These are phyloP conservation scores for Cryptococcus depauperatus DNA, from an alignment of 1,284 basidiomycete species.

Conservation along the genomic window DNA sequence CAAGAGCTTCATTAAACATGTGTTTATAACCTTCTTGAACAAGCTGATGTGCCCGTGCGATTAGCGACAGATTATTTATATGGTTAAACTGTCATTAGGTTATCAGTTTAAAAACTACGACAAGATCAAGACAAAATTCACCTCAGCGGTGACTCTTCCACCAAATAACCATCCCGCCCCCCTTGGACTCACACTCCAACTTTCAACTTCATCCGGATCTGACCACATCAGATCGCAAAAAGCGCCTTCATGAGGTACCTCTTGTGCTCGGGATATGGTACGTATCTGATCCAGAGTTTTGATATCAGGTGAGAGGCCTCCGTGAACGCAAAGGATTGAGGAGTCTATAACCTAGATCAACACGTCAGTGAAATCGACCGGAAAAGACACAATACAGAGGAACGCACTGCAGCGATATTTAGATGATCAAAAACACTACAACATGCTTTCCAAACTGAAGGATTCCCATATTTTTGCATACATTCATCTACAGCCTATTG, in stretches of 20 bases:
- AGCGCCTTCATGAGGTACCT: constrained; percentile 95
- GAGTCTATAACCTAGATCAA: constrained; percentile 76
- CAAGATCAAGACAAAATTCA: constrained; percentile 34
- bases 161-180: constrained; percentile 98
- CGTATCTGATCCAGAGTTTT: constrained; percentile 86
- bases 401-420: constrained; percentile 81
- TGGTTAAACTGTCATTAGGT: constrained; percentile 67
- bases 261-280: constrained; percentile 81
- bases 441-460: constrained; percentile 90
- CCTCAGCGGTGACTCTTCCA: constrained; percentile 73
- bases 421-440: constrained; percentile 92
- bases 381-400: neutral
- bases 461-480: constrained; percentile 90
- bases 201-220: constrained; percentile 90
- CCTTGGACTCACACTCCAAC: constrained; percentile 89
- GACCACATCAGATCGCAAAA: constrained; percentile 99
- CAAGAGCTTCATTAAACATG: constrained; percentile 92
- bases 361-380: neutral
- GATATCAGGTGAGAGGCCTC: constrained; percentile 85
- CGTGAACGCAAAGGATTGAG: constrained; percentile 82
- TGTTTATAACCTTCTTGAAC: constrained; percentile 95
- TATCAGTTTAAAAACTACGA: neutral
- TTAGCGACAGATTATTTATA: constrained; percentile 70
- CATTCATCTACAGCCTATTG: constrained; percentile 68
- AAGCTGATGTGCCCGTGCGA: constrained; percentile 89